These are phyloP conservation scores for Mucor indicus DNA, from an alignment of 371 early-diverging fungal genomes.

Conservation along the genomic window DNA sequence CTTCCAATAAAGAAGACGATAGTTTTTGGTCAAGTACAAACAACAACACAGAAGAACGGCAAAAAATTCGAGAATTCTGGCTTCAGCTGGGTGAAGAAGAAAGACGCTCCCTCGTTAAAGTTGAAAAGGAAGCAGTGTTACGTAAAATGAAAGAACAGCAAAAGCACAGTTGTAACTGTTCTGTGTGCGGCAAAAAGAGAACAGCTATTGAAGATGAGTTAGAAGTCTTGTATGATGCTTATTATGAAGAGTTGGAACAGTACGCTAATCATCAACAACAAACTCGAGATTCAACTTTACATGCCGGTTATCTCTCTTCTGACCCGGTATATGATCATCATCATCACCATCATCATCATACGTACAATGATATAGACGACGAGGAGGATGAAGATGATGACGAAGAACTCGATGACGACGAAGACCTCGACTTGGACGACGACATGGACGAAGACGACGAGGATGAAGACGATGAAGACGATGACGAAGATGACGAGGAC, in stretches of 20 bases:
- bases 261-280: conserved; percentile 75
- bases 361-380: conserved; percentile 11
- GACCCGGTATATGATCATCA: conserved; percentile 16
- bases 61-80: conserved; percentile 90
- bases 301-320: conserved; percentile 14
- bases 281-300: conserved; percentile 26
- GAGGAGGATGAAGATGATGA: too few relatives aligned
- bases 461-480: conserved; percentile 50
- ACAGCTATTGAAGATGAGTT: conserved; percentile 91
- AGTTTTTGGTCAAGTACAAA: conserved; percentile 69
- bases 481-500: conserved; percentile 42
- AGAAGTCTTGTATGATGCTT: conserved; percentile 87
- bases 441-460: conserved; percentile 26
- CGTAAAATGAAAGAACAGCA: conserved; percentile 94
- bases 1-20: conserved; percentile 1
- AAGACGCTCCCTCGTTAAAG: conserved; percentile 76
- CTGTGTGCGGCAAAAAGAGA: conserved; percentile 86
- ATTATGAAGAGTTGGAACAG: conserved; percentile 87
- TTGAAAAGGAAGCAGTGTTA: conserved; percentile 89
- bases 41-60: conserved; percentile 78
- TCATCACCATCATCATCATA: too few relatives aligned
- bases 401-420: conserved; percentile 40
- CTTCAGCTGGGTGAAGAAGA: conserved; percentile 82
- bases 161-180: conserved; percentile 86
- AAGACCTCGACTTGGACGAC: conserved; percentile 21